Evolutionary conservation across 768 basidiomycete genomes (phyloP), one percentile per base, ranked within the genome.

Genomic region (Amyloporia xantha): DNA sequence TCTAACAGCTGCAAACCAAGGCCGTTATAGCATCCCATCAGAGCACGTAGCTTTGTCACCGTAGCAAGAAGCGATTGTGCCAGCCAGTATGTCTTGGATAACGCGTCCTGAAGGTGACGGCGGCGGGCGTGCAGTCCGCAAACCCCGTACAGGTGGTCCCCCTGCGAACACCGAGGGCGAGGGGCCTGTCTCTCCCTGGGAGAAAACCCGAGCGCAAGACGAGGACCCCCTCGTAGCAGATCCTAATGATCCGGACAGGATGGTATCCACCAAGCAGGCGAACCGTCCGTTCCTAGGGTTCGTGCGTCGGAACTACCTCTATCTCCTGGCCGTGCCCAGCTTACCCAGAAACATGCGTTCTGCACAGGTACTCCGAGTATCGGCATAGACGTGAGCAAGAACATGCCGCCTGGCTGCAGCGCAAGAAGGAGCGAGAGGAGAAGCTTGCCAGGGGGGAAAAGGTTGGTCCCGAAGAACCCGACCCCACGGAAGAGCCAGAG

Each of bases 261-360:
- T 78, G 73, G 88, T 94, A 33, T 78, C 84, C 23, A 79, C 78
- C 54, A 95, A 94, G 71, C 67, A 79, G 37, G 89, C 91, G 25
- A 96, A 95, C 68, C 73, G 75, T 51, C 89, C 93, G 7, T 92
- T 90, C 67, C 77, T 94, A 24, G 80, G 80, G 81, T 91, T 70
- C 54, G 82, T 75, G 59, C 64, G n/a, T 15, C 39, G 33, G 45
- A 41, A 30, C 33, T 42, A 42, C 43, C 52, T n/a, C 27, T 50
- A 20, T 44, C 27, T 43, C 28, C 30, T 17, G 5, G n/a, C 3
- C 10, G 44, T 17, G 7, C 7, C 12, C 12, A 19, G 11, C 45
- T 52, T 52, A n/a, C 41, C 37, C 15, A 36, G 12, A 24, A 30
- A n/a, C 9, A 20, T 9, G 35, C 24, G 40, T 48, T 45, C 37